phyloP scores from a whole-genome alignment of 345 rosid species.

The Populus deltoides region DNA sequence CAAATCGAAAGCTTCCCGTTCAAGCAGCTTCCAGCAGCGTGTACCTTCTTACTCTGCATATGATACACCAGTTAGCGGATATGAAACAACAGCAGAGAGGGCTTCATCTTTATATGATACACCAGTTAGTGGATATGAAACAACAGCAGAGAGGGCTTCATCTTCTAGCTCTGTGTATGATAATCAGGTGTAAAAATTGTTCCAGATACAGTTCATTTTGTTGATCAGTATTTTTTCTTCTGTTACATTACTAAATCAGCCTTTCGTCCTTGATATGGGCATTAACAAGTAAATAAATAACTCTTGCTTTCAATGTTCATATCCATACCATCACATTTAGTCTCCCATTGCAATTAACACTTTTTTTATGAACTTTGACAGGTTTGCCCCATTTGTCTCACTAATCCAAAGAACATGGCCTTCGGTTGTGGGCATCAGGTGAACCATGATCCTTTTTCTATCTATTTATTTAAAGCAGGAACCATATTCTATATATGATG shows the following conservation, averaged over 20 bases:
- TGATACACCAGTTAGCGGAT: constrained; percentile 19
- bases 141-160: constrained; percentile 27
- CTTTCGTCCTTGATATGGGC: background rate
- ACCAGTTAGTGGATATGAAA: constrained; percentile 19
- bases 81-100: constrained; percentile 22
- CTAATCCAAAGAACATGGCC: constrained; percentile 64
- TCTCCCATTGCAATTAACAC: background rate
- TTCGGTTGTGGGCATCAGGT: constrained; percentile 92
- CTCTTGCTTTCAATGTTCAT: no score
- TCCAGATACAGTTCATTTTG: background rate
- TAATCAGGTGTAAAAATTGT: constrained; percentile 39
- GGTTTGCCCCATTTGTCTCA: constrained; percentile 73
- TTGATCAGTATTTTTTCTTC: background rate
- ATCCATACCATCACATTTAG: background rate
- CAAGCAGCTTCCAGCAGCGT: constrained; percentile 37
- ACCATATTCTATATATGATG: background rate
- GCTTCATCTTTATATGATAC: constrained; percentile 22
- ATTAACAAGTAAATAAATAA: background rate
- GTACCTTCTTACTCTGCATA: constrained; percentile 20
- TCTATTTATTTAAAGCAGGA: background rate
- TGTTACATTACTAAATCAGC: background rate
- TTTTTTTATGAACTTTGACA: constrained; percentile 18
- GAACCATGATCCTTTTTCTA: background rate
- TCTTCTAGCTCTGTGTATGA: constrained; percentile 39
- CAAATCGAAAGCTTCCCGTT: constrained; percentile 34